Evolutionary conservation across 2,329 filamentous ascomycete genomes (phyloP).

Genomic region (Epichloe sp.): DNA sequence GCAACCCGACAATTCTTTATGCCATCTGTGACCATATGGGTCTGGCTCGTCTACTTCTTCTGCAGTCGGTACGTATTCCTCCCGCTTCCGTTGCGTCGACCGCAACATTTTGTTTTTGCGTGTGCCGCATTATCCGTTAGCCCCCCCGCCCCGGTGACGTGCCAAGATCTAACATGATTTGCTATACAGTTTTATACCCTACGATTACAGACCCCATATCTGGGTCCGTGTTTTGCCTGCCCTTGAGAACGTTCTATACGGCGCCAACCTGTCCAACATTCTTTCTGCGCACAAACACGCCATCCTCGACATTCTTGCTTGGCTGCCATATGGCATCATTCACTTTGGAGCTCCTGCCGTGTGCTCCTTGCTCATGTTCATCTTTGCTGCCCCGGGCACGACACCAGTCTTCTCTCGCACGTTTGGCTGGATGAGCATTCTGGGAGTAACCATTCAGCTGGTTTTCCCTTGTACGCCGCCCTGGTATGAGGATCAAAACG

Average conservation of each 20-base stretch:
- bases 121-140: neutral
- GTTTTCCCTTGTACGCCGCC: constrained; percentile 88
- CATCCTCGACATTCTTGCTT: constrained; percentile 75
- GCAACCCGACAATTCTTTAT: constrained; percentile 84
- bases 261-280: constrained; percentile 90
- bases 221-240: constrained; percentile 92
- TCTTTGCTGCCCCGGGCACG: constrained; percentile 78
- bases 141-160: neutral
- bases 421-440: constrained; percentile 86
- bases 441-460: constrained; percentile 78
- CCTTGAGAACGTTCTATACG: constrained; percentile 91
- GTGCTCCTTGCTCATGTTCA: constrained; percentile 66
- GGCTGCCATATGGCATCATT: constrained; percentile 83
- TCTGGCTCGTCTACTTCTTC: constrained; percentile 86
- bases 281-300: constrained; percentile 79
- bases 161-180: neutral
- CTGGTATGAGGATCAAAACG: constrained; percentile 93
- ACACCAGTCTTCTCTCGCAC: constrained; percentile 72
- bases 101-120: neutral
- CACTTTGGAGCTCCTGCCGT: constrained; percentile 82
- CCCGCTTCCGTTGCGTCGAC: neutral
- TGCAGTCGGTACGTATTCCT: constrained; percentile 63
- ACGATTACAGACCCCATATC: constrained; percentile 79
- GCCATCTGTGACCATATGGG: constrained; percentile 71
- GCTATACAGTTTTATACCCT: constrained; percentile 63